These are phyloP conservation scores for Penicillium ochrochloron DNA, from an alignment of 495 filamentous ascomycete species.

Conservation along the genomic window DNA sequence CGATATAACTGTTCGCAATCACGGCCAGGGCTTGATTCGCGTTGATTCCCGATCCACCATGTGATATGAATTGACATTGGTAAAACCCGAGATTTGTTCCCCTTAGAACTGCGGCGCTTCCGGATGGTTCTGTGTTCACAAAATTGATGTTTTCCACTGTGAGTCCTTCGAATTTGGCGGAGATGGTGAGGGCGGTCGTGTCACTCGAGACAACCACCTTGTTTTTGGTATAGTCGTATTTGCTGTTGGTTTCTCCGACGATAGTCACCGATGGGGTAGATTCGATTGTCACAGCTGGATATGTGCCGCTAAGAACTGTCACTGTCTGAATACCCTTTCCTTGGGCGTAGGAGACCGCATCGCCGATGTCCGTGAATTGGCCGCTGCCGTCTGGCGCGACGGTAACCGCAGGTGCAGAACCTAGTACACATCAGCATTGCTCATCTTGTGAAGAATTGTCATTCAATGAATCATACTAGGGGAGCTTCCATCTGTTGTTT, in stretches of 20 bases:
- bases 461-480: neutral
- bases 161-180: slow-evolving; percentile 10
- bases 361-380: slow-evolving; percentile 19
- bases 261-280: slow-evolving; percentile 19
- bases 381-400: slow-evolving; percentile 20
- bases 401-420: slow-evolving; percentile 9
- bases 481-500: neutral
- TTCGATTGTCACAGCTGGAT: slow-evolving; percentile 23
- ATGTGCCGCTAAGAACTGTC: slow-evolving; percentile 20
- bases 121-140: slow-evolving; percentile 12
- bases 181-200: slow-evolving; percentile 11
- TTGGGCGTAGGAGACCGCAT: slow-evolving; percentile 22
- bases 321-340: slow-evolving; percentile 20
- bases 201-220: slow-evolving; percentile 12
- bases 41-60: slow-evolving; percentile 1
- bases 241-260: slow-evolving; percentile 8
- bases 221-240: slow-evolving; percentile 18
- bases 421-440: neutral
- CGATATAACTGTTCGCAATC: slow-evolving; percentile 23
- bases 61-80: slow-evolving; percentile 20
- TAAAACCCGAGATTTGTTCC: slow-evolving; percentile 19
- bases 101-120: neutral
- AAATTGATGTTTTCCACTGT: slow-evolving; percentile 22
- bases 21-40: slow-evolving; percentile 10
- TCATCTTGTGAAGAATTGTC: neutral